Conservation (phyloP, 257 asterid genomes). For the Lavandula angustifolia region DNA sequence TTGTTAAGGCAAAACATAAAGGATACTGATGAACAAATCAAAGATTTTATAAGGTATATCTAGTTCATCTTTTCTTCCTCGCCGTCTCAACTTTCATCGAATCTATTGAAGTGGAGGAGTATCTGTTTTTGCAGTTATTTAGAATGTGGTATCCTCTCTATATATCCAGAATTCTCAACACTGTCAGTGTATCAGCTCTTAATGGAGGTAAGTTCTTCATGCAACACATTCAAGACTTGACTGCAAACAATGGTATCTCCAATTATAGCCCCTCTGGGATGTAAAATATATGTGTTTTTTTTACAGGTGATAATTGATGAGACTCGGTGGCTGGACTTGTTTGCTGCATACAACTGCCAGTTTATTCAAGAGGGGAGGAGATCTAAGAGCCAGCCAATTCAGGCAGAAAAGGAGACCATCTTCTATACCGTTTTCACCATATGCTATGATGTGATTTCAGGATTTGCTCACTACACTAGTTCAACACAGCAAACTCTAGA, state of each 20-base stretch:
- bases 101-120: slow-evolving; percentile 15
- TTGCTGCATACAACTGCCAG: slow-evolving; percentile 46
- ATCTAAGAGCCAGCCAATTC: slow-evolving; percentile 54
- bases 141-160: slow-evolving; percentile 67
- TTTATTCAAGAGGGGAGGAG: slow-evolving; percentile 50
- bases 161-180: slow-evolving; percentile 63
- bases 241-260: no score
- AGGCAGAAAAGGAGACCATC: slow-evolving; percentile 72
- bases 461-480: slow-evolving; percentile 69
- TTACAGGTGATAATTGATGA: slow-evolving; percentile 70
- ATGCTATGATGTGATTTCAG: slow-evolving; percentile 75
- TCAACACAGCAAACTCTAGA: slow-evolving; percentile 60
- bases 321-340: slow-evolving; percentile 82
- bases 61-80: slow-evolving; percentile 12
- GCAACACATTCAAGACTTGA: not conserved
- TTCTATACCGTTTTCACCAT: slow-evolving; percentile 58
- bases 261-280: no score
- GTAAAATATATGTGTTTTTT: no score
- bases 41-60: slow-evolving; percentile 60
- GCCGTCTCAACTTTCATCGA: slow-evolving; percentile 6
- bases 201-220: slow-evolving; percentile 61
- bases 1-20: slow-evolving; percentile 57
- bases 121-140: slow-evolving; percentile 56
- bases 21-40: slow-evolving; percentile 62
- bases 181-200: slow-evolving; percentile 69